Evolutionary conservation across 139 green algal species (phyloP).

Genomic region (Chlamydomonas incerta): DNA sequence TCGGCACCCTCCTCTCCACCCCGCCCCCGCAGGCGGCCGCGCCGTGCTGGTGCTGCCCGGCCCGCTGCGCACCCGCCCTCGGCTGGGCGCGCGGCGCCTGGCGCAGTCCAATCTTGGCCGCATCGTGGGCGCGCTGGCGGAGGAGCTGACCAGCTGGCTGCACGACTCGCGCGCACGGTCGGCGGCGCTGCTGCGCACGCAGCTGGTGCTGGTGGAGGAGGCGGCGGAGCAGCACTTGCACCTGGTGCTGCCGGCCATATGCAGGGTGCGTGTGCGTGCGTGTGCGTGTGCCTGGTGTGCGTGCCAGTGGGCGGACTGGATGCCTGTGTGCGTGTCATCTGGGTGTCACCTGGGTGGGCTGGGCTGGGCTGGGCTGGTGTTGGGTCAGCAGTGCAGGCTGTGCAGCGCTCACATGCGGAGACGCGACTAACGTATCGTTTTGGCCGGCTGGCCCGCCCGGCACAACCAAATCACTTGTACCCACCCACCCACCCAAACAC

Average conservation of each 20-base stretch:
- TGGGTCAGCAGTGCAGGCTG: too few species aligned
- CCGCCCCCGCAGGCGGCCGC: neutral
- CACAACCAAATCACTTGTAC: neutral
- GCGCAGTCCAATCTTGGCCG: slow-evolving; percentile 60
- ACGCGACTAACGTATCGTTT: too few species aligned
- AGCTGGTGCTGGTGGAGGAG: slow-evolving; percentile 56
- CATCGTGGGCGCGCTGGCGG: slow-evolving; percentile 45
- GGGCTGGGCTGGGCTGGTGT: neutral
- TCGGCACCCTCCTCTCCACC: too few species aligned
- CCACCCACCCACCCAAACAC: neutral
- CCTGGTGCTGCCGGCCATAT: slow-evolving; percentile 49
- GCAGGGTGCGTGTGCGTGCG: slow-evolving; percentile 51
- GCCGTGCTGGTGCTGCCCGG: slow-evolving; percentile 49
- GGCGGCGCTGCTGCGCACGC: slow-evolving; percentile 54
- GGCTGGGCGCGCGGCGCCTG: slow-evolving; percentile 60
- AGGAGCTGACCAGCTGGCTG: slow-evolving; percentile 63
- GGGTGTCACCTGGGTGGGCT: too few species aligned
- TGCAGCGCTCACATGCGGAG: too few species aligned
- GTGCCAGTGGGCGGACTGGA: neutral
- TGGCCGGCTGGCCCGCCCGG: too few species aligned
- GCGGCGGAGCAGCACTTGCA: slow-evolving; percentile 54
- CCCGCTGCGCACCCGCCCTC: slow-evolving; percentile 42
- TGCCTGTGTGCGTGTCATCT: neutral
- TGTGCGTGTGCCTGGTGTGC: too few species aligned
- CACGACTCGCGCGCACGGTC: slow-evolving; percentile 38